These are phyloP conservation scores for Sphaerulina musiva DNA, from an alignment of 2,329 filamentous ascomycete genomes.

Conservation along the genomic window DNA sequence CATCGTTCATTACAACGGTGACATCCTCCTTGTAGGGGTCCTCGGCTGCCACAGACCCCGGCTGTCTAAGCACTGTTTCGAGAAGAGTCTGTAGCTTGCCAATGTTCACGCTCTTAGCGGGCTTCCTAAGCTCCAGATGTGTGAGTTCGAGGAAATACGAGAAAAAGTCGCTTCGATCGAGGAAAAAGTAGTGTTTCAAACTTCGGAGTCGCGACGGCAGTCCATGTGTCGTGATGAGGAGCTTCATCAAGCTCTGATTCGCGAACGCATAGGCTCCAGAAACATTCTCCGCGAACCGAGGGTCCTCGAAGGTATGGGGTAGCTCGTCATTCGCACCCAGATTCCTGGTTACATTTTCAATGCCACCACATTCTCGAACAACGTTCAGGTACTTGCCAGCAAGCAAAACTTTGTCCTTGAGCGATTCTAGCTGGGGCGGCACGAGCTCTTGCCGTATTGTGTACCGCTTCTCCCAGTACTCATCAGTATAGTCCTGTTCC, in stretches of 20 bases:
- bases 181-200: conserved; percentile 97
- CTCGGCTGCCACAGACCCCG: conserved; percentile 84
- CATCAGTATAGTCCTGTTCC: conserved; percentile 95
- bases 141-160: conserved; percentile 94
- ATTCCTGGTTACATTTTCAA: conserved; percentile 52
- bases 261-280: conserved; percentile 92
- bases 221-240: conserved; percentile 87
- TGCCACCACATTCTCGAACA: conserved; percentile 90
- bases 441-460: conserved; percentile 88
- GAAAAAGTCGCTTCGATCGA: conserved; percentile 96
- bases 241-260: conserved; percentile 83
- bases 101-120: conserved; percentile 80
- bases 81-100: conserved; percentile 89
- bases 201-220: conserved; percentile 81
- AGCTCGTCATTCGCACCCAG: conserved; percentile 85
- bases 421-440: conserved; percentile 80
- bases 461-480: conserved; percentile 98
- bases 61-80: conserved; percentile 93
- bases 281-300: conserved; percentile 87
- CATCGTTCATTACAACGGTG: conserved; percentile 94
- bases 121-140: conserved; percentile 74
- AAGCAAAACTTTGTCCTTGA: conserved; percentile 89
- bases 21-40: conserved; percentile 98
- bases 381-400: conserved; percentile 98
- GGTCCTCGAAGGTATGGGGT: conserved; percentile 88